These are phyloP conservation scores for Spinacia oleracea DNA, from an alignment of 179 eudicot genomes.

Conservation along the genomic window DNA sequence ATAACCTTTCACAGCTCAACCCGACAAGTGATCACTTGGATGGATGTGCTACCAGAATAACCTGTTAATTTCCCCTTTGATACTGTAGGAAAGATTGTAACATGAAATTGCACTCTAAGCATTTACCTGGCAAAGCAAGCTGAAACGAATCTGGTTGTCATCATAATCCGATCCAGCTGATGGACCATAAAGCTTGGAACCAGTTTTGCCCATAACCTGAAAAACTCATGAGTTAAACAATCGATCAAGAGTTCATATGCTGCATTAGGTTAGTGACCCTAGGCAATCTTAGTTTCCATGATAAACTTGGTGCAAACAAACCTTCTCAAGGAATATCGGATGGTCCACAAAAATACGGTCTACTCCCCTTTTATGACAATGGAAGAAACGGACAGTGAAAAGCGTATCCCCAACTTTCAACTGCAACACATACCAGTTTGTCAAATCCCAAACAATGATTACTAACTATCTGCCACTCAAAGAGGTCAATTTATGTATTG, in stretches of 20 bases:
- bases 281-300: neutral
- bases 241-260: no score
- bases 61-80: no score
- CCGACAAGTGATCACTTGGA: neutral
- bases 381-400: conserved; percentile 75
- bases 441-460: neutral
- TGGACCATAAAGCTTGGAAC: conserved; percentile 89
- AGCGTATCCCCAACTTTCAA: conserved; percentile 59
- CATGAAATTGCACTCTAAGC: neutral
- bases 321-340: conserved; percentile 83
- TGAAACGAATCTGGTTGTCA: conserved; percentile 82
- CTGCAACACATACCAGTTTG: conserved; percentile 33
- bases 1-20: neutral
- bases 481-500: no score
- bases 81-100: neutral
- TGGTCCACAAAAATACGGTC: conserved; percentile 95
- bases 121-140: conserved; percentile 70
- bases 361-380: conserved; percentile 89
- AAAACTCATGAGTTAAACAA: conserved; percentile 3
- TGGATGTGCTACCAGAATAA: neutral
- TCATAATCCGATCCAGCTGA: conserved; percentile 65
- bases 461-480: neutral
- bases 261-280: neutral
- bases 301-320: conserved; percentile 28
- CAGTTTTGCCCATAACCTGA: conserved; percentile 95